Base-by-base conservation (phyloP, 2,329 filamentous ascomycete species). In the Coniochaeta sp. region DNA sequence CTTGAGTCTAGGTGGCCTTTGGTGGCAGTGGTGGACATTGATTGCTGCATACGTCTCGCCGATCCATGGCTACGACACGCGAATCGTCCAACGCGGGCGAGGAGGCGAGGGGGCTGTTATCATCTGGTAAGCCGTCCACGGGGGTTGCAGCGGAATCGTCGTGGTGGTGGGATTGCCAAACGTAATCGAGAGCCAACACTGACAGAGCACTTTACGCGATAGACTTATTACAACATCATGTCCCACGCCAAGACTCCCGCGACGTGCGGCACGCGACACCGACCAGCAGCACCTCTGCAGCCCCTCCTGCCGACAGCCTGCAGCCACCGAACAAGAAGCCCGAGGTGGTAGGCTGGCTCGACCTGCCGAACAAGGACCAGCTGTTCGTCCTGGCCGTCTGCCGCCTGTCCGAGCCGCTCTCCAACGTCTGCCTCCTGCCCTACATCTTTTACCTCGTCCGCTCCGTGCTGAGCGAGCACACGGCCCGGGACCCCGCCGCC, bases 391-490 rank as follows among this genome's bases (percentile, higher is more conserved):
- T 73, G 0, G 67, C 71, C 9, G 65, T 73, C 40, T 74, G 72
- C 57, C 70, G 71, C 26, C 61, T 74, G 1, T 88, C 86, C 1
- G 87, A 89, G 65, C 87, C 87, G 1, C 74, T 91, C 52, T 87
- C 87, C 0, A 86, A 89, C 66, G 88, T 87, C 12, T 85, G 80
- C 19, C 73, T 89, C 4, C 79, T 86, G 40, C 82, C 86, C 2
- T 91, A 91, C 71, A 80, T 91, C 70, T 91, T 88, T 74, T 90
- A 89, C 72, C 87, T 90, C 69, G 81, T 91, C 17, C 83, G 83
- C 62, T 90, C 85, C 0, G 89, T 90, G 62, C 62, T 75, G 56
- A 54, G 66, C 30, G 34, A 36, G 10, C 26, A 60, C 30, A 36
- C 54, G 7, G 30, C 54, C 34, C 28, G n/a, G 9, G 54, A 56